These are phyloP conservation scores for Epichloe brachyelytri DNA, from an alignment of 2,329 filamentous ascomycete species.

Conservation along the genomic window DNA sequence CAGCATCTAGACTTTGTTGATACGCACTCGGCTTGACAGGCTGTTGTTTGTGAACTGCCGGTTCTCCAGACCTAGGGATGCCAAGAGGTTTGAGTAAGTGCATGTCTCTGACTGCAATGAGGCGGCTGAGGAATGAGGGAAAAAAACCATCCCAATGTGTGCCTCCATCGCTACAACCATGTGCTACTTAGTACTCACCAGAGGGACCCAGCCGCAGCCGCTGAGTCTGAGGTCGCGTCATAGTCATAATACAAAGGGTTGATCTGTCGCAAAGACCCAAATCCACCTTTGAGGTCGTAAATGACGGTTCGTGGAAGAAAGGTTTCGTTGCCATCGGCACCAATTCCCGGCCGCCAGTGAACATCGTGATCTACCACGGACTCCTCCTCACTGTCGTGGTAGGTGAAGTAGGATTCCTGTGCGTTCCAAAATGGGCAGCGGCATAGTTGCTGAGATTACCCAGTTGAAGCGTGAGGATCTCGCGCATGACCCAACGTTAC, in stretches of 20 bases:
- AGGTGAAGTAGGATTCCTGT: constrained; percentile 98
- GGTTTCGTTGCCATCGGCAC: constrained; percentile 74
- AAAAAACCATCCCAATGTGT: neutral
- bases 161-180: neutral
- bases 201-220: constrained; percentile 18
- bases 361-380: constrained; percentile 42
- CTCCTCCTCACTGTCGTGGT: constrained; percentile 35
- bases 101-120: neutral
- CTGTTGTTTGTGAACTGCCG: constrained; percentile 54
- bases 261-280: constrained; percentile 75
- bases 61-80: constrained; percentile 44
- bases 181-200: constrained; percentile 19
- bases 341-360: constrained; percentile 75
- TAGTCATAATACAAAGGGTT: constrained; percentile 94
- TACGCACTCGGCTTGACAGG: constrained; percentile 61
- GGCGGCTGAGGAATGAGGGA: too few species aligned
- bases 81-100: neutral
- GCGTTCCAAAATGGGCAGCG: constrained; percentile 93
- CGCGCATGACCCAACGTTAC: constrained; percentile 54
- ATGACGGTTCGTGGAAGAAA: constrained; percentile 85
- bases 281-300: constrained; percentile 89
- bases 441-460: constrained; percentile 88
- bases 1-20: constrained; percentile 65
- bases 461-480: constrained; percentile 87
- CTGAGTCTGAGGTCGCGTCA: constrained; percentile 30